Base-by-base conservation (phyloP, 164 flowering plant species). In the Nymphaea thermarum region DNA sequence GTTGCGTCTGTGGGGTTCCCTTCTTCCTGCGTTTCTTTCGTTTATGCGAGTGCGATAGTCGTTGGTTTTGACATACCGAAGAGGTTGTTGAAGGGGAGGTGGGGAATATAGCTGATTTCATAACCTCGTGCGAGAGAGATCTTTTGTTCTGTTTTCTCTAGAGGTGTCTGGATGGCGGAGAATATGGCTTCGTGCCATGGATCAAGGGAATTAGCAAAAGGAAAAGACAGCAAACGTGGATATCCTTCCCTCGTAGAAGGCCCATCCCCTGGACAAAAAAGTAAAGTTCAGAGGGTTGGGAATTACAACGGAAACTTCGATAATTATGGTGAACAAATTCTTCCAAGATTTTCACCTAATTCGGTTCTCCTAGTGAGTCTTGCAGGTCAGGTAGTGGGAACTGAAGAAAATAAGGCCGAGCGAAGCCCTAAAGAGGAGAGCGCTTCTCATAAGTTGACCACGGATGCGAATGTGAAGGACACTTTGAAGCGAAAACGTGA, bases 401-500 rank as follows among this genome's bases (percentile, higher is more conserved):
- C 63, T 14, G 36, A 11, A 61, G 42, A 14, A 6, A 61, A 6
- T 15, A 51, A 51, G 57, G 57, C 5, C 11, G 53, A 45, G 11
- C 5, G 12, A 12, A 12, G 12, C 7, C 55, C 7, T 0, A 47
- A 47, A 47, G 6, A 47, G 5, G 6, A 47, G 5, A 47, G 2
- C 7, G 55, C 55, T 12, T 47, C 55, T 12, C 55, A 47, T 47
- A 47, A 47, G 7, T 47, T 47, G 55, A 47, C 55, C 11, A 6
- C 55, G 55, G 55, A 47, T 47, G 55, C 55, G 6, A 6, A 51
- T 51, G 71, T 11, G 17, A 74, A 60, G 17, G 66, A 71, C 43
- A 43, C 72, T 5, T 41, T 60, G 65, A 77, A 77, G 64, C 69
- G 80, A 42, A 77, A 77, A 65, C 61, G 79, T 17, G 61, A 42